Conservation (phyloP, 2,329 filamentous ascomycete species). For the Colletotrichum truncatum region DNA sequence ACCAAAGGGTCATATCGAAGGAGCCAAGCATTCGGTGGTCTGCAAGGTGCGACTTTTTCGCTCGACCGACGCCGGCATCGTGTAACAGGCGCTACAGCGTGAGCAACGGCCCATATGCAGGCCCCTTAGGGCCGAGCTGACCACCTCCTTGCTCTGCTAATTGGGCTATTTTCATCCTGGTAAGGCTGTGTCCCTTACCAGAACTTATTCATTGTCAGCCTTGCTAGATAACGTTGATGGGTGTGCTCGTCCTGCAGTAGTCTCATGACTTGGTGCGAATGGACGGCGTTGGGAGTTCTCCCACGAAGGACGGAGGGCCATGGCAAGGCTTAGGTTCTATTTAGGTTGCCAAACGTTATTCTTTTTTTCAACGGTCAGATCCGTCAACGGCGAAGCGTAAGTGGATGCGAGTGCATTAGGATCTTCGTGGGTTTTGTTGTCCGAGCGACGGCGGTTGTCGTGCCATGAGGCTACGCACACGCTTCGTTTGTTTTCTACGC, state of each 20-base stretch:
- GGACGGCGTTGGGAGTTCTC: neutral
- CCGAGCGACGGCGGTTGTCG: slow-evolving; percentile 3
- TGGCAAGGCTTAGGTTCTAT: neutral
- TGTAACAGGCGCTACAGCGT: slow-evolving; percentile 3
- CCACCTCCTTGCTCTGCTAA: neutral
- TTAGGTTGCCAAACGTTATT: slow-evolving; percentile 13
- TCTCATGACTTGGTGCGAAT: neutral
- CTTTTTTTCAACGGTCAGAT: slow-evolving; percentile 7
- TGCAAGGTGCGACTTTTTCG: neutral
- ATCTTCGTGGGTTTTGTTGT: neutral
- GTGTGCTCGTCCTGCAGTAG: neutral
- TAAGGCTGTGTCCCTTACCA: neutral
- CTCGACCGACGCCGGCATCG: slow-evolving; percentile 29
- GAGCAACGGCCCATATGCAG: neutral
- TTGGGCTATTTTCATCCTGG: neutral
- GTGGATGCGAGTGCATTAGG: slow-evolving; percentile 3
- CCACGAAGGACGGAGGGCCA: neutral
- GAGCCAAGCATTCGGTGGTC: slow-evolving; percentile 2
- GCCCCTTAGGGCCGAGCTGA: neutral
- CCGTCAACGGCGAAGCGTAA: neutral
- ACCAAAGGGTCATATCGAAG: too few relatives aligned
- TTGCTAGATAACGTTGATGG: neutral
- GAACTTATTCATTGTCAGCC: neutral
- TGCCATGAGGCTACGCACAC: slow-evolving; percentile 1
- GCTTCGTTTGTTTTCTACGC: neutral